Conservation (phyloP, 2,329 filamentous ascomycete genomes). For the Verticillium alfalfae region DNA sequence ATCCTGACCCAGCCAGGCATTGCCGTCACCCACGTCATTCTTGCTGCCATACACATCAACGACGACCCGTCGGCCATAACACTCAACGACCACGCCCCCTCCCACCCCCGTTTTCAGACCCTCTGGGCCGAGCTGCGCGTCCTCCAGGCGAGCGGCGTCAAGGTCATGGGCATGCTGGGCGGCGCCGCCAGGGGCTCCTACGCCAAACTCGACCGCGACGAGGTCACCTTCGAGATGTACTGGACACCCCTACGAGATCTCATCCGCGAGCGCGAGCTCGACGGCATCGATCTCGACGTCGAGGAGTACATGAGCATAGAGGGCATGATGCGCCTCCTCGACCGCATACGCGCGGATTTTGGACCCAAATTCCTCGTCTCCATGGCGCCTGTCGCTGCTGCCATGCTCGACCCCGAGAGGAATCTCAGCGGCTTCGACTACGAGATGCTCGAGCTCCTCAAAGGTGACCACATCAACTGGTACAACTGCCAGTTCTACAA, state of each 20-base stretch:
- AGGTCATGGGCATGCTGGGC: constrained; percentile 81
- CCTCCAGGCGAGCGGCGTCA: constrained; percentile 69
- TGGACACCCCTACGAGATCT: constrained; percentile 65
- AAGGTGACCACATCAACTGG: constrained; percentile 66
- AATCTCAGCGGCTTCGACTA: constrained; percentile 84
- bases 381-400: constrained; percentile 75
- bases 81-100: constrained; percentile 73
- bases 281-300: constrained; percentile 73
- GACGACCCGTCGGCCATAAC: constrained; percentile 59
- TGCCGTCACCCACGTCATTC: constrained; percentile 70
- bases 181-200: constrained; percentile 77
- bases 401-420: constrained; percentile 45
- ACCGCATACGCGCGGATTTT: constrained; percentile 64
- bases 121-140: constrained; percentile 74
- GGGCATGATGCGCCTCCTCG: constrained; percentile 62
- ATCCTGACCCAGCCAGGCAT: constrained; percentile 42
- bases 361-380: constrained; percentile 69
- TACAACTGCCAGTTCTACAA: constrained; percentile 95
- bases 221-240: constrained; percentile 63
- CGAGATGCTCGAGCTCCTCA: constrained; percentile 62
- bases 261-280: constrained; percentile 54
- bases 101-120: constrained; percentile 60
- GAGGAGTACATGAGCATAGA: constrained; percentile 69
- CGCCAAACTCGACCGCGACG: constrained; percentile 46
- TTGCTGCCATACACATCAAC: constrained; percentile 84